A percentile compares a stretch with the other conserved stretches of the same genome.
These are phyloP conservation scores for Paecilomyces sp. DNA, from an alignment of 2,329 filamentous ascomycete genomes.

Conservation along the genomic window DNA sequence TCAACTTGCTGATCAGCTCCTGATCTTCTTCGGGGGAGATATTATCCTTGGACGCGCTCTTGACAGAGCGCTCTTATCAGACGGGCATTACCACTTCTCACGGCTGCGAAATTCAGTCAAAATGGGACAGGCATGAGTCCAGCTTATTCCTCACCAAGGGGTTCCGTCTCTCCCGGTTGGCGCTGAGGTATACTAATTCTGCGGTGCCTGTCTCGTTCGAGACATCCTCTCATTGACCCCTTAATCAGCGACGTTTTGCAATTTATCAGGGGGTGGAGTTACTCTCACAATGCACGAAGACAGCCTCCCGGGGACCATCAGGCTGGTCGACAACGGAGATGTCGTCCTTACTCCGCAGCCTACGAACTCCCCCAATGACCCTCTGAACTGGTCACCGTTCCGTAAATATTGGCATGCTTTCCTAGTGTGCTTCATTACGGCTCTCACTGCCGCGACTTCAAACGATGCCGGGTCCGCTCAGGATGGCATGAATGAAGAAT, in stretches of 20 bases:
- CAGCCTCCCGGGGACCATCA: conserved; percentile 17
- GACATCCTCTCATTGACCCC: background rate
- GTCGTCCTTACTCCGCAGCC: conserved; percentile 49
- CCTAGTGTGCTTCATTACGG: conserved; percentile 48
- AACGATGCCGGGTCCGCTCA: conserved; percentile 50
- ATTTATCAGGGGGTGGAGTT: background rate
- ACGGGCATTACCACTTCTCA: background rate
- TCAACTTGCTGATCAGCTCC: background rate
- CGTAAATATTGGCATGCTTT: conserved; percentile 47
- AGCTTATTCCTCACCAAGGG: background rate
- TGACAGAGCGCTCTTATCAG: background rate
- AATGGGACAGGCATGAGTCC: background rate
- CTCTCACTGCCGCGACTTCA: conserved; percentile 49
- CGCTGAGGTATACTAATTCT: background rate
- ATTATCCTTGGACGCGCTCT: background rate
- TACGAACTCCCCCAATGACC: conserved; percentile 47
- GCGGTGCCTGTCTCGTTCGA: background rate
- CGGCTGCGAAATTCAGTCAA: background rate
- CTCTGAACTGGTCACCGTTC: conserved; percentile 43
- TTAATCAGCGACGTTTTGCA: background rate
- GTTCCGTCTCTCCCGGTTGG: background rate
- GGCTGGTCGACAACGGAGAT: conserved; percentile 28
- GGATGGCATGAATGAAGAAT: conserved; percentile 43
- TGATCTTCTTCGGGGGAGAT: background rate
- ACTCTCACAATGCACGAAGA: conserved; percentile 1